Evolutionary conservation across 2,329 filamentous ascomycete species (phyloP).

Genomic region (Sclerotinia trifoliorum): DNA sequence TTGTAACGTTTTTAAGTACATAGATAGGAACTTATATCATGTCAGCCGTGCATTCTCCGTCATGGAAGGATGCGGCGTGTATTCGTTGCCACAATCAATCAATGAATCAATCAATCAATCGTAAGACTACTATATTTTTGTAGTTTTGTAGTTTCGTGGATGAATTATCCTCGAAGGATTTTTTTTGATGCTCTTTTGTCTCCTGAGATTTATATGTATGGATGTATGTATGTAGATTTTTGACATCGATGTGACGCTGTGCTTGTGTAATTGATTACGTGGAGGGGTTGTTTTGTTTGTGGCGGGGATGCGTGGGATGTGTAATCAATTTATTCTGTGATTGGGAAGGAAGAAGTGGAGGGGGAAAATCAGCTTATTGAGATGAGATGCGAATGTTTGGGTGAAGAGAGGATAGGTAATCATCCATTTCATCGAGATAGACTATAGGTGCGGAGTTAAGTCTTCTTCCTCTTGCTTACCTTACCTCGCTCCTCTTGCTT

Average conservation of each 20-base stretch:
- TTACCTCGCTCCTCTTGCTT: background rate
- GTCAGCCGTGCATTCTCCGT: constrained; percentile 15
- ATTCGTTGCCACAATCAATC: background rate
- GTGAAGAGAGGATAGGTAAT: constrained; percentile 37
- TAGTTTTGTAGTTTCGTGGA: background rate
- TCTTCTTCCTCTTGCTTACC: background rate
- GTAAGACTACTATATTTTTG: too few relatives aligned
- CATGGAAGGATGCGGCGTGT: constrained; percentile 9
- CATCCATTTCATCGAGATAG: constrained; percentile 41
- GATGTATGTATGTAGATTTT: background rate
- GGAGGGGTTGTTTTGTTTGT: constrained; percentile 1
- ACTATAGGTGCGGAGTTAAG: constrained; percentile 34
- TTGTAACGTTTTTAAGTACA: constrained; percentile 1
- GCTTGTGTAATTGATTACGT: constrained; percentile 17
- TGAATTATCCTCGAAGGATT: background rate
- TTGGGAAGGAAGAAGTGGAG: constrained; percentile 2
- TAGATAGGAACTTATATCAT: background rate
- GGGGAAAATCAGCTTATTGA: constrained; percentile 2
- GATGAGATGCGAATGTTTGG: constrained; percentile 2
- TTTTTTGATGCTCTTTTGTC: background rate
- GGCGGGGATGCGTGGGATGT: background rate
- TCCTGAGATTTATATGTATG: background rate
- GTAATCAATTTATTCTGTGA: background rate
- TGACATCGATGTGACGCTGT: background rate
- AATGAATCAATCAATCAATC: background rate